Conservation (phyloP, 345 rosid species). For the Ricinus communis region DNA sequence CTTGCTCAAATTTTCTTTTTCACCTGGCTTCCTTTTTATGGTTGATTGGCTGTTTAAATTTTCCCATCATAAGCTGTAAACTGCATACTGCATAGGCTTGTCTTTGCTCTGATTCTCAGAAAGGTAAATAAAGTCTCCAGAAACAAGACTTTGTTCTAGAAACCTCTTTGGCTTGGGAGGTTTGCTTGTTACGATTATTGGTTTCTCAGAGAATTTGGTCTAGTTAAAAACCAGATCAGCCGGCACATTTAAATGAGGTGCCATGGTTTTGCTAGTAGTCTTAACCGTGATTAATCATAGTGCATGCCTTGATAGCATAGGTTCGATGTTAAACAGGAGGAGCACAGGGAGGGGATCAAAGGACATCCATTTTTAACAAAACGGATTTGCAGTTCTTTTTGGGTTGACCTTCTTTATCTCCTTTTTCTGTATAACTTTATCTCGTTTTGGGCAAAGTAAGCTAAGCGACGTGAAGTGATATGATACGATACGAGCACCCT, state of each 20-base stretch:
- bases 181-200: background rate
- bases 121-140: slow-evolving; percentile 19
- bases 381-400: too few species aligned
- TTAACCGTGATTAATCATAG: background rate
- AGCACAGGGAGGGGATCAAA: too few species aligned
- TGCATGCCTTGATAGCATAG: background rate
- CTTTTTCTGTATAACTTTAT: too few species aligned
- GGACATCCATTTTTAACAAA: too few species aligned
- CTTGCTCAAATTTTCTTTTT: slow-evolving; percentile 9
- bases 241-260: background rate
- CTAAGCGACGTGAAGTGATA: too few species aligned
- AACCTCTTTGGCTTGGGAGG: background rate
- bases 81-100: slow-evolving; percentile 9
- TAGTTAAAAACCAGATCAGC: background rate
- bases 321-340: too few species aligned
- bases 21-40: slow-evolving; percentile 15
- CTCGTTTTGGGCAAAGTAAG: too few species aligned
- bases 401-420: too few species aligned
- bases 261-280: background rate
- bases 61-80: slow-evolving; percentile 20
- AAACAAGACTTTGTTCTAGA: slow-evolving; percentile 8
- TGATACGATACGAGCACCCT: too few species aligned
- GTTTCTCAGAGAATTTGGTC: background rate
- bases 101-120: slow-evolving; percentile 14
- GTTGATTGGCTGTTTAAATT: slow-evolving; percentile 13